phyloP scores from a whole-genome alignment of 371 early-diverging fungal genomes.

The Smittium mucronatum region DNA sequence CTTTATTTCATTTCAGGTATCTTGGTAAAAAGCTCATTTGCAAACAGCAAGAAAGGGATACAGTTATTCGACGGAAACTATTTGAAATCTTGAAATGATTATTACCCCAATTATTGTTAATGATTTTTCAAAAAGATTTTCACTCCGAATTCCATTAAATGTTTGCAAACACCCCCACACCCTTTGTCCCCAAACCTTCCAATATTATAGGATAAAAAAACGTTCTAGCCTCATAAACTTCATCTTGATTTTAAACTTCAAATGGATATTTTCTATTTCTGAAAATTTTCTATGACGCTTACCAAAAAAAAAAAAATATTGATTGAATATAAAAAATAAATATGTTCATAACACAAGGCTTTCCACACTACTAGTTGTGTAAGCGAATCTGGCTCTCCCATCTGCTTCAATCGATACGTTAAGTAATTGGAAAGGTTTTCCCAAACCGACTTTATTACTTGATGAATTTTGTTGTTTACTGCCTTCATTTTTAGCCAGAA shows the following conservation, averaged over 20 bases:
- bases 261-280: no score
- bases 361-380: background rate
- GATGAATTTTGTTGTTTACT: background rate
- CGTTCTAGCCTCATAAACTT: no score
- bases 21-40: background rate
- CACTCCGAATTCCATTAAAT: no score
- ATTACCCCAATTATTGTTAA: no score
- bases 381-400: background rate
- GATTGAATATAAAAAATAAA: background rate
- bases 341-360: background rate
- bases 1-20: no score
- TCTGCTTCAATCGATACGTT: slow-evolving; percentile 3
- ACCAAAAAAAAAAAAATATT: slow-evolving; percentile 1
- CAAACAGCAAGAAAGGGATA: background rate
- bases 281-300: no score
- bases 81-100: slow-evolving; percentile 6
- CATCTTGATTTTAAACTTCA: no score
- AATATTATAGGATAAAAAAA: no score
- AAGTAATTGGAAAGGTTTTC: background rate
- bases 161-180: no score
- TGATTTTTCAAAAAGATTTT: no score
- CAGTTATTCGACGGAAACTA: background rate
- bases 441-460: background rate
- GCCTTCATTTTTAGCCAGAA: background rate
- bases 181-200: no score